Evolutionary conservation across 768 basidiomycete species (phyloP), one percentile per base, ranked within the genome.

Genomic region (Roridomyces roridus): DNA sequence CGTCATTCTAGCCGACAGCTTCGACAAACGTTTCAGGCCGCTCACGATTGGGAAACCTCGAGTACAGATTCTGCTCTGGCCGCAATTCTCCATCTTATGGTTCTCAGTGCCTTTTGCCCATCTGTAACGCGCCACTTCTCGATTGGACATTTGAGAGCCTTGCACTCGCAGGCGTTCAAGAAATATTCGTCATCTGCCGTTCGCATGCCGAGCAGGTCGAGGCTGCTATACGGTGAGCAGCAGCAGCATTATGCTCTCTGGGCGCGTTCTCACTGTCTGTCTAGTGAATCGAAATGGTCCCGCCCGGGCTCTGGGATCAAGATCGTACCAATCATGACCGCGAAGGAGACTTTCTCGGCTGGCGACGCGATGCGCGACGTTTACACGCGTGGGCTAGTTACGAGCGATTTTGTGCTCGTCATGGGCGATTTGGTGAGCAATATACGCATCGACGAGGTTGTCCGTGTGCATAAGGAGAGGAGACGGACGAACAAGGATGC

Each of bases 141-240:
- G 92, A 94, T 65, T 98, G 96, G 95, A 98, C 97, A 4, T 88
- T 98, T 57, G 97, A 99, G 70, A 91, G 91, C 70, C 84, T 99
- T 31, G 88, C 93, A 25, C 80, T 97, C n/a, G 93, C 94, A 29
- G 94, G 94, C 50, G 94, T 99, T 31, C 92, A 96, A 70, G 93
- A 98, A 74, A 91, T 97, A 55, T 96, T 97, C 70, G 90, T 99
- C 42, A 87, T 98, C 65, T 96, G 95, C 70, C 85, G 92, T 57
- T 96, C 94, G 46, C 92, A 96, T 72, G 85, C 93, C 9, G 88
- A 90, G 46, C 87, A 89, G 65, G 88, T 98, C 65, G 91, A 93
- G 69, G 79, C 83, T 14, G 92, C 88, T 53, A 92, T 98, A 67
- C 84, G 80, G 96, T 96, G 64, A 69, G 87, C 46, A 41, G 46